phyloP scores from a whole-genome alignment of 2,329 filamentous ascomycete species.

The Pseudopithomyces maydicus region DNA sequence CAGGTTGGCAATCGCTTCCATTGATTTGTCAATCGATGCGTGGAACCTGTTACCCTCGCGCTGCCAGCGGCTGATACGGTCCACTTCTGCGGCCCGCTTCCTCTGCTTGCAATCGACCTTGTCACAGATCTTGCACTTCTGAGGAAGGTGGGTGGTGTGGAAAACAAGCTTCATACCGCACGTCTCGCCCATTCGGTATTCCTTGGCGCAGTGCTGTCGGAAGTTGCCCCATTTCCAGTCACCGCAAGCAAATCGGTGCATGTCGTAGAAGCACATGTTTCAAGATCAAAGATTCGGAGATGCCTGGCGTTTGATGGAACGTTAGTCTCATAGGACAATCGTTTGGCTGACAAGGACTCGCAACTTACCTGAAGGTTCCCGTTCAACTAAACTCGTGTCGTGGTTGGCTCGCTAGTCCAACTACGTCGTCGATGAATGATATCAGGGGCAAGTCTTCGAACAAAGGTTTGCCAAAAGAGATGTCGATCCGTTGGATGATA shows the following conservation, averaged over 20 bases:
- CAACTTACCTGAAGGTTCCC: conserved; percentile 33
- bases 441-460: conserved; percentile 31
- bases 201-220: conserved; percentile 88
- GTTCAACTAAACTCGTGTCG: conserved; percentile 23
- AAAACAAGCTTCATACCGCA: conserved; percentile 92
- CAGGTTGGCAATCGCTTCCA: conserved; percentile 74
- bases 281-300: conserved; percentile 36
- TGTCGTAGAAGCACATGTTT: conserved; percentile 94
- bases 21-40: conserved; percentile 69
- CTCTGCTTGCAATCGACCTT: conserved; percentile 86
- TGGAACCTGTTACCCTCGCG: conserved; percentile 67
- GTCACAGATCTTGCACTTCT: conserved; percentile 82
- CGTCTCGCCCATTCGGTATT: conserved; percentile 94
- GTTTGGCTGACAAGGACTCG: conserved; percentile 34
- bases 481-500: conserved; percentile 38
- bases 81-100: conserved; percentile 73
- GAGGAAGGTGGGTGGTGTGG: conserved; percentile 66
- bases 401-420: conserved; percentile 31
- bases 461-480: conserved; percentile 30
- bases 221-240: conserved; percentile 97
- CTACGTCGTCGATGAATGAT: conserved; percentile 29
- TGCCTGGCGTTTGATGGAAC: conserved; percentile 30
- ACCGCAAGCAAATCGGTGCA: conserved; percentile 81
- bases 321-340: conserved; percentile 33
- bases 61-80: conserved; percentile 78